Evolutionary conservation across 257 asterid genomes (phyloP).

Genomic region (Solanum medicagineum): DNA sequence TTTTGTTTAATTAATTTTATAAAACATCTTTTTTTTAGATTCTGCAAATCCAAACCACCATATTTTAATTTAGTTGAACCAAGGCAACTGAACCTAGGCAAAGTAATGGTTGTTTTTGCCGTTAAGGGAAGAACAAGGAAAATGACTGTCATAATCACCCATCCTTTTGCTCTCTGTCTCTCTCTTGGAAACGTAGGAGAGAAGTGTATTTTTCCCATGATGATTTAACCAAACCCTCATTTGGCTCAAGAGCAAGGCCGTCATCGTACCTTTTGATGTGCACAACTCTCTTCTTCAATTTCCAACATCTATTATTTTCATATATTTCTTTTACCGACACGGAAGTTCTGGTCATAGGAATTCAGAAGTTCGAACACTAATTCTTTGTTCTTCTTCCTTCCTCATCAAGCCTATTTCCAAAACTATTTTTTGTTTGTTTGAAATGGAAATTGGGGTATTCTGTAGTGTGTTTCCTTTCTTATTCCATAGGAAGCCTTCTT

Average conservation of each 20-base stretch:
- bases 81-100: background rate
- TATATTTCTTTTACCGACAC: background rate
- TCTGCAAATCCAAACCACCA: background rate
- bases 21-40: background rate
- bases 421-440: background rate
- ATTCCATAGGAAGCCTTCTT: background rate
- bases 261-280: background rate
- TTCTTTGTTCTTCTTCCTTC: background rate
- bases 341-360: background rate
- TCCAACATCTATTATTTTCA: background rate
- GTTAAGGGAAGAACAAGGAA: conserved; percentile 6
- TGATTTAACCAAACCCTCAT: background rate
- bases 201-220: conserved; percentile 11
- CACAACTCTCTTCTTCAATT: conserved; percentile 2
- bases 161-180: conserved; percentile 22
- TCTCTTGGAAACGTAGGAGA: conserved; percentile 27
- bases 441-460: background rate
- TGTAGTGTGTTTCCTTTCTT: background rate
- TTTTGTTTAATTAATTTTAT: background rate
- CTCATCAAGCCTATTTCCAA: background rate
- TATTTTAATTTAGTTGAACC: background rate
- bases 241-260: background rate
- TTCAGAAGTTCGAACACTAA: background rate
- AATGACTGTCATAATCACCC: conserved; percentile 5
- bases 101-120: background rate